Percentiles rank a stretch among this genome's conserved stretches.
phyloP scores from a whole-genome alignment of 106 monocot genomes.

The Dactylorhiza incarnata region DNA sequence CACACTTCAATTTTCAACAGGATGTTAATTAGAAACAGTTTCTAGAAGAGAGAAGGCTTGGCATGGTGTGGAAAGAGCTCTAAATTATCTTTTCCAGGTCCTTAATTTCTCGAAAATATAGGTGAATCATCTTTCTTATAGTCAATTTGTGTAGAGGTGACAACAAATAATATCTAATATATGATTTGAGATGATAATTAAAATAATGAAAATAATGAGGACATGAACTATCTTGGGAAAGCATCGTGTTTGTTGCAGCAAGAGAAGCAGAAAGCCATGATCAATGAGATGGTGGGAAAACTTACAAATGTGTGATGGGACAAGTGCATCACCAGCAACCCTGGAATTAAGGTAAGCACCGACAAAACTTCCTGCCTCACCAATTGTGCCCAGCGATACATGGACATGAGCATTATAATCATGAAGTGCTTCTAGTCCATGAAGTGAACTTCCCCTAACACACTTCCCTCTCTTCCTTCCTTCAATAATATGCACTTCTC shows the following conservation, averaged over 20 bases:
- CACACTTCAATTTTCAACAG: too few species aligned
- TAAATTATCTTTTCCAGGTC: constrained; percentile 89
- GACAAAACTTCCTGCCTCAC: constrained; percentile 42
- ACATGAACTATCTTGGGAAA: too few species aligned
- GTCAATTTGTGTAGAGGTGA: not conserved
- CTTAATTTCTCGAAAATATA: not conserved
- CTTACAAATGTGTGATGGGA: constrained; percentile 54
- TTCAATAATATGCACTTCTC: too few species aligned
- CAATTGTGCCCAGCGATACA: constrained; percentile 46
- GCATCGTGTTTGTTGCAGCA: constrained; percentile 18
- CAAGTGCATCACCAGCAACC: constrained; percentile 51
- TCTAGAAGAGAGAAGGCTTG: constrained; percentile 87
- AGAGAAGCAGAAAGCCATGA: constrained; percentile 59
- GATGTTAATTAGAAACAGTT: constrained; percentile 57
- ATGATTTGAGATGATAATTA: too few species aligned
- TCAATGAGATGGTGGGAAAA: constrained; percentile 60
- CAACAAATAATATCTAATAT: not conserved
- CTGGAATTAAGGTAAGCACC: constrained; percentile 53
- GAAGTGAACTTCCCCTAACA: constrained; percentile 12
- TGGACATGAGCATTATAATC: constrained; percentile 52
- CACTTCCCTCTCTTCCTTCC: too few species aligned
- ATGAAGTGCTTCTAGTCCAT: constrained; percentile 44
- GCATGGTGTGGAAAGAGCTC: constrained; percentile 78
- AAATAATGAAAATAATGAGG: too few species aligned
- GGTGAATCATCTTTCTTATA: not conserved